Evolutionary conservation across 768 basidiomycete species (phyloP), one percentile per base, ranked within the genome.

Genomic region (Lactarius vividus): DNA sequence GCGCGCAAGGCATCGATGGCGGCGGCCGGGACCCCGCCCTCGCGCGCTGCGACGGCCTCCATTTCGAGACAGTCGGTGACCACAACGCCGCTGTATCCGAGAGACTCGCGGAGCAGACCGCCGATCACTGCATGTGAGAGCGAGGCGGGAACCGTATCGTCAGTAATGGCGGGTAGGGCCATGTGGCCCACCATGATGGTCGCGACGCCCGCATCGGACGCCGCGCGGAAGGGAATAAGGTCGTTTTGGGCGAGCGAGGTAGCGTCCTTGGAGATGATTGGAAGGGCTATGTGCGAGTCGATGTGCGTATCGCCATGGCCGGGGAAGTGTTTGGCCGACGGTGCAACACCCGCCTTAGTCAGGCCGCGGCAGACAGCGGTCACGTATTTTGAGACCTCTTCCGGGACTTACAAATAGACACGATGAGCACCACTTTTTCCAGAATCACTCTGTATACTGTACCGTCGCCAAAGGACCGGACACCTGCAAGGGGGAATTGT

Each of bases 61-160:
- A 91, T 90, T 75, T 90, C 88, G 28, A 91, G 75, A 71, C 89
- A 90, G 72, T 90, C 89, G 1, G 89, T 89, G 33, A 89, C 88
- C 26, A 88, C 74, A 42, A 90, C 81, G 0, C 88, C 88, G 4
- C 77, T 57, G 73, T 81, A 91, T 0, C 77, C 77, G 71, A 90
- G 67, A 49, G 82, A 78, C 2, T 75, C 73, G 53, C 86, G 80
- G 52, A 89, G 75, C 15, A 89, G 72, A 16, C 75, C 81, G 0
- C 78, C 84, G 31, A 84, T 86, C 29, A 88, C 80, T 49, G 70
- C 70, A 2, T 75, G 73, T 1, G 86, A 86, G 28, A 89, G 79
- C 7, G 89, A 90, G 35, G 81, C 81, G 4, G 89, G 88, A 4
- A 77, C 80, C 65, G 84, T 80, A 57, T 80, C 77, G 5, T 82